Base-by-base conservation (phyloP, 768 basidiomycete genomes). In the Botryobasidium botryosum region DNA sequence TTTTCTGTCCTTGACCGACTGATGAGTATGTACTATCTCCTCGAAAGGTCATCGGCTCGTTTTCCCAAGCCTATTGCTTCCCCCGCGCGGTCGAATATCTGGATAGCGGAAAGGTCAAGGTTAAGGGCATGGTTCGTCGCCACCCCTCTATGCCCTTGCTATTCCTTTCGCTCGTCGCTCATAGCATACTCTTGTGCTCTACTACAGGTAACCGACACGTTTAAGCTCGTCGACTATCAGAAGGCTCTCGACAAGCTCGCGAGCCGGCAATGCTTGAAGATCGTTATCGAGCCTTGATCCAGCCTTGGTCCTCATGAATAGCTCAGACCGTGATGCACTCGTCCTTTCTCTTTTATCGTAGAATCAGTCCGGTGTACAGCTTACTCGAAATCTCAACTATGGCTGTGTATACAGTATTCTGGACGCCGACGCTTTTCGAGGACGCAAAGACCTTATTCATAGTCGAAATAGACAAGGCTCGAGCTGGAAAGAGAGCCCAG, bases 51-150 rank as follows among this genome's bases (percentile, higher is more conserved):
- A 83, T 88, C 48, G 85, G 86, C 10, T 90, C 86, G 1, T 90
- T 88, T 66, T 80, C 86, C 6, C 87, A 90, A 52, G 77, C 77
- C 1, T 77, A 67, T 62, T 88, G 86, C 61, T 90, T 92, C 77
- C 84, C 86, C 35, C 77, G 87, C 4, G 85, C 87, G 2, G 75
- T 92, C 28, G 81, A 77, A 10, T 90, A 90, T 59, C 74, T 92
- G 17, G 87, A 92, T 54, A 74, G 75, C 51, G 82, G 83, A 5
- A 88, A 86, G 63, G 67, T 90, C 54, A 79, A 68, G 44, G 72
- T 80, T 20, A 77, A 79, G 58, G 82, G 80, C n/a, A 81, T 86
- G 68, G 79, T 83, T 23, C 68, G 62, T 49, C 2, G 29, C 24
- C n/a, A 18, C 15, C 42, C 27, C 39, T 15, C n/a, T n/a, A n/a